Base-by-base conservation (phyloP, 148 eudicot genomes). In the Amaranthus hypochondriacus region DNA sequence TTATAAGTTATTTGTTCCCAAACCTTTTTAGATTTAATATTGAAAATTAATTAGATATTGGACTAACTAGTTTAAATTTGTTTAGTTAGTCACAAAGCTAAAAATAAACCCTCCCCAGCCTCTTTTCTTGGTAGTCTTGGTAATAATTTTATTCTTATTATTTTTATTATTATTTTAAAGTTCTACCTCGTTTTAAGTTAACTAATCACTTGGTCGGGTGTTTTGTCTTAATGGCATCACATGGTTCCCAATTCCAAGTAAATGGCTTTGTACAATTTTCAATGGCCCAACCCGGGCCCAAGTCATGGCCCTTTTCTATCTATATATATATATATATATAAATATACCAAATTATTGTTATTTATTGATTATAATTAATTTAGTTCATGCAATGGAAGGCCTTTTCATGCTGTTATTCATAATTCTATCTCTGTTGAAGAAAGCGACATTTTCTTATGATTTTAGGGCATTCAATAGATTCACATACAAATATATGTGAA, bases 151-250 rank as follows among this genome's bases (percentile, higher is more conserved):
- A 11, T 21, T 44, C 21, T 8, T 6, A 43, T 12, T 5, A 15
- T 51, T 68, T 69, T 28, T 43, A 54, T 42, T 47, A 53, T 42
- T 46, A 55, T 59, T 50, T 69, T 47, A 12, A 54, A 5, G 4
- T 6, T 47, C 49, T 57, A 69, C 85, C 79, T 70, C 76, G 81
- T 80, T 81, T 47, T 68, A 63, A 74, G 76, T 90, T 86, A 84
- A 87, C 76, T 88, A 90, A 87, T 81, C 76, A 84, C 85, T 87
- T 79, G 93, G 98, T 93, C 94, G 96, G 92, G 89, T 77, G 87
- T 79, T 84, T 92, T 92, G 91, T 90, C 92, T 90, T 92, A 87
- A 93, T 90, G 88, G 94, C 86, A 79, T 86, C 98, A 93, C 96
- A 94, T 93, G 98, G 82, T 82, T 90, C 85, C 89, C 86, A 89